Evolutionary conservation across 2,329 filamentous ascomycete species (phyloP), one percentile per base, ranked within the genome.

Genomic region (Allantophomopsis cytisporea): DNA sequence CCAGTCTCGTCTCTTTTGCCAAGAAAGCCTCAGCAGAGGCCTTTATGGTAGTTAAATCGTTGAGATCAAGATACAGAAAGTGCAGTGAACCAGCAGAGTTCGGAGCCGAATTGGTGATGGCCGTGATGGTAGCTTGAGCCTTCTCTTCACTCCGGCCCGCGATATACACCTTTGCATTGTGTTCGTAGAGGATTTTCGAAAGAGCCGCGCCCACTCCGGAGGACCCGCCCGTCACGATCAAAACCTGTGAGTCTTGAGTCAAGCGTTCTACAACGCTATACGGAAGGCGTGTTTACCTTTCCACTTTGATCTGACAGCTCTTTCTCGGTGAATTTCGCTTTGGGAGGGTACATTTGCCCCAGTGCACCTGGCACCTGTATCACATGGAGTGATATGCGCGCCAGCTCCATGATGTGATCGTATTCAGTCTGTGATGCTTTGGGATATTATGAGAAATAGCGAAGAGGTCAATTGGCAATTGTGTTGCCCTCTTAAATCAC

Each of bases 131-230:
- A 7, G 39, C 46, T 13, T 45, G 43, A 2, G 59, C 57, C 45
- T 64, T 66, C 5, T 54, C 49, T 37, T 58, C 50, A 2, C 58
- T 60, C 16, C 65, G 60, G 2, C 58, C 62, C 11, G 60, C 57
- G 15, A 67, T 46, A 46, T 65, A 68, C 31, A 68, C 60, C 37
- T 56, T 64, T 28, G 59, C 65, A 42, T 61, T 59, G 30, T 59
- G 54, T 18, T 47, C 44, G 47, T 62, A 65, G 31, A 66, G 60
- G 32, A 64, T 58, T 18, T 51, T 47, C 12, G 55, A 52, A 1
- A 64, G 47, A 31, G 61, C 56, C 39, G 59, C 55, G 39, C 63
- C 63, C 3, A 65, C 47, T 3, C 63, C 63, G 2, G 55, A 53
- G 38, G 53, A 49, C 23, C 53, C 48, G 11, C 60, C 61, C 2